Evolutionary conservation across 352 stramenopile genomes (phyloP).

Genomic region (Globisporangium sylvaticum): DNA sequence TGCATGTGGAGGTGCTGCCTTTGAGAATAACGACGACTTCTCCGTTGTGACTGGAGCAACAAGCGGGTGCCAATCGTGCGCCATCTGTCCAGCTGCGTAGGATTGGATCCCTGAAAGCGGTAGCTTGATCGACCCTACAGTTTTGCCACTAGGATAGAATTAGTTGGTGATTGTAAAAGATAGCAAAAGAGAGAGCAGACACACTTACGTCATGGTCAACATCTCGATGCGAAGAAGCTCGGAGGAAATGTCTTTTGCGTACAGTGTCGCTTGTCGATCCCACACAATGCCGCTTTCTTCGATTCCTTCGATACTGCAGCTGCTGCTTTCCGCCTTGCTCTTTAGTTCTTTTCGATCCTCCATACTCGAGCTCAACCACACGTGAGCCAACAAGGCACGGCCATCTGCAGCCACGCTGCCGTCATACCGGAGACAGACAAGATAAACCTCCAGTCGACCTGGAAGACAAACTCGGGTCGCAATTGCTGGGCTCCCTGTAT

Average conservation of each 20-base stretch:
- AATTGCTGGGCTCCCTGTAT: neutral
- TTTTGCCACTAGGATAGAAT: constrained; percentile 21
- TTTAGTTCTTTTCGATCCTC: constrained; percentile 31
- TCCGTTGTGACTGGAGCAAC: neutral
- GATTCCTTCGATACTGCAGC: constrained; percentile 4
- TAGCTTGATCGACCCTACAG: constrained; percentile 32
- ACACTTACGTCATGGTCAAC: constrained; percentile 30
- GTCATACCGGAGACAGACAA: constrained; percentile 19
- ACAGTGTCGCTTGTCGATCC: constrained; percentile 39
- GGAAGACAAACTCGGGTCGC: neutral
- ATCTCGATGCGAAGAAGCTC: constrained; percentile 38
- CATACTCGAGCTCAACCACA: constrained; percentile 36
- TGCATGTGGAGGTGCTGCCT: neutral
- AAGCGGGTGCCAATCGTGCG: constrained; percentile 23
- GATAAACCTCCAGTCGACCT: constrained; percentile 37
- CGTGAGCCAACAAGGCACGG: constrained; percentile 21
- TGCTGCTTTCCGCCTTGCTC: constrained; percentile 15
- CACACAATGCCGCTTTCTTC: constrained; percentile 21
- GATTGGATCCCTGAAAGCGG: constrained; percentile 22
- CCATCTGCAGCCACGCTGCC: constrained; percentile 7
- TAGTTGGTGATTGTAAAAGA: neutral
- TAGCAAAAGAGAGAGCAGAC: neutral
- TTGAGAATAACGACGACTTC: constrained; percentile 12
- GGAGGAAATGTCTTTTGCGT: constrained; percentile 25
- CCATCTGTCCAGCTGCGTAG: constrained; percentile 7